phyloP scores from a whole-genome alignment of 495 filamentous ascomycete species.

The Evernia prunastri region DNA sequence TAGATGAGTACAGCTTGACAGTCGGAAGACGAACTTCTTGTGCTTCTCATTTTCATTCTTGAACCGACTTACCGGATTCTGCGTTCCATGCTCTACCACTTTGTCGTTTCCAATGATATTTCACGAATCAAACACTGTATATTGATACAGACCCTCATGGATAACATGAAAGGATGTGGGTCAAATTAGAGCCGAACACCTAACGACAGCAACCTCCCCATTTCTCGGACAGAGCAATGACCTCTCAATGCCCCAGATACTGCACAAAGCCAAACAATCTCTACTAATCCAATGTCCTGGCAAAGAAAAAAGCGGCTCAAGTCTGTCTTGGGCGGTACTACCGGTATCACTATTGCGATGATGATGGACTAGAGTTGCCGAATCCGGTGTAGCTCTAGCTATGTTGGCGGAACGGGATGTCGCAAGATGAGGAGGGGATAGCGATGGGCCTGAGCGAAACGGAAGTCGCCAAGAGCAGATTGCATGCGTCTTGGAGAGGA shows the following conservation, averaged over 20 bases:
- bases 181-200: conserved; percentile 23
- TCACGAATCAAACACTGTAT: neutral
- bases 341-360: neutral
- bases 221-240: conserved; percentile 32
- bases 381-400: neutral
- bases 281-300: conserved; percentile 27
- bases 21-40: neutral
- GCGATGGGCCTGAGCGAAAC: conserved; percentile 5
- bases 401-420: neutral
- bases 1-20: neutral
- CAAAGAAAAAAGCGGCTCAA: conserved; percentile 22
- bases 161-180: neutral
- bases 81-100: neutral
- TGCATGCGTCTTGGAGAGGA: conserved; percentile 18
- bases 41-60: neutral
- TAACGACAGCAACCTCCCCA: conserved; percentile 31
- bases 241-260: conserved; percentile 26
- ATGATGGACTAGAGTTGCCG: neutral
- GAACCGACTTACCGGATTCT: neutral
- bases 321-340: neutral
- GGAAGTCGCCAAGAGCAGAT: conserved; percentile 21
- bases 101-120: neutral
- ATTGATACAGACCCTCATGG: neutral
- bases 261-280: conserved; percentile 28
- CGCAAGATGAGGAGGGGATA: conserved; percentile 2